A percentile compares a stretch with the other conserved stretches of the same genome.
Evolutionary conservation across 768 basidiomycete genomes (phyloP).

Genomic region (Multifurca ochricompacta): DNA sequence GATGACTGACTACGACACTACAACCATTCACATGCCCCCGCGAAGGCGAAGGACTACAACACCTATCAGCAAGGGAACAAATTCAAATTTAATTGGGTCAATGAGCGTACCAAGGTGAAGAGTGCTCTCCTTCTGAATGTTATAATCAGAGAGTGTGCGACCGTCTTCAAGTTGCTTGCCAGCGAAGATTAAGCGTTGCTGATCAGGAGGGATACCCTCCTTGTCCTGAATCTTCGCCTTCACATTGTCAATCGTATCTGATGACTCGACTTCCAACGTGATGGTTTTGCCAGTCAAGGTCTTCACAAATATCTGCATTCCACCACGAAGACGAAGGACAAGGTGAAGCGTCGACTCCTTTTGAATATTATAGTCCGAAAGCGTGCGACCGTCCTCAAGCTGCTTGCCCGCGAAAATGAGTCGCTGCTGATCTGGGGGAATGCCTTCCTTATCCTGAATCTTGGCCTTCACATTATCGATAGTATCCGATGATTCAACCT

Average conservation of each 20-base stretch:
- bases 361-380: conserved; percentile 20
- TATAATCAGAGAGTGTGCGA: conserved; percentile 19
- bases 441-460: conserved; percentile 21
- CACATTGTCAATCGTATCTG: conserved; percentile 19
- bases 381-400: conserved; percentile 18
- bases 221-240: conserved; percentile 21
- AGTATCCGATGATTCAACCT: conserved; percentile 20
- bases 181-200: conserved; percentile 19
- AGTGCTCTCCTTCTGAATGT: conserved; percentile 20
- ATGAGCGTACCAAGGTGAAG: conserved; percentile 14
- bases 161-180: conserved; percentile 20
- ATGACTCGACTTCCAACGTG: conserved; percentile 19
- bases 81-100: neutral
- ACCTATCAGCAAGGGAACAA: neutral
- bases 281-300: conserved; percentile 19
- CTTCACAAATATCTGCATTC: conserved; percentile 20
- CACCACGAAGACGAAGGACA: conserved; percentile 18
- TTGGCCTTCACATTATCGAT: conserved; percentile 20
- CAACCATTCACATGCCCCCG: conserved; percentile 31
- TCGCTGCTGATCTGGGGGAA: conserved; percentile 19
- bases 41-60: conserved; percentile 38
- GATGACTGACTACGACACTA: neutral
- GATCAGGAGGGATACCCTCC: conserved; percentile 19
- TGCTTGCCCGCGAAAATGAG: conserved; percentile 19
- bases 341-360: conserved; percentile 20